Base-by-base conservation (phyloP, 2,329 filamentous ascomycete genomes). In the Fusarium musae region DNA sequence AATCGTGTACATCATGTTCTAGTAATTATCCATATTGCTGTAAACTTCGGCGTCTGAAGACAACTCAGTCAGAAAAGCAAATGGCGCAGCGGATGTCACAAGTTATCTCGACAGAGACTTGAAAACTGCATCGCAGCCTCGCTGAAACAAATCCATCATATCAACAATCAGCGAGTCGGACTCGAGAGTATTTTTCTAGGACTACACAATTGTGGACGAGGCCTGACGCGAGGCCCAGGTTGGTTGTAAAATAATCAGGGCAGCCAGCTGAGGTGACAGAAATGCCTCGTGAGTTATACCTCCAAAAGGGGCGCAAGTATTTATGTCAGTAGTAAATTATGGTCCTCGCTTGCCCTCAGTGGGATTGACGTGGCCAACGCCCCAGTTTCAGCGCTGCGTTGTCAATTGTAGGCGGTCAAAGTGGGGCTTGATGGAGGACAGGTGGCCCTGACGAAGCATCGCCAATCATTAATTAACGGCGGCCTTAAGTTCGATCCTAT, bases 41-140 rank as follows among this genome's bases (percentile, higher is more conserved):
- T 23, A 23, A 23, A 23, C 23, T 3, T 23, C 23, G 23, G 23
- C 23, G 23, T 23, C 23, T 23, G 23, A 5, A 12, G 6, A 32
- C 7, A 12, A 15, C 28, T n/a, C 28, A 12, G 15, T 1, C 4
- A 6, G 6, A 49, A 17, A 3, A 12, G 7, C 7, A 3, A 6
- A 6, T 7, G 10, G 30, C 6, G 12, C 12, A 30, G 12, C 3
- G 4, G 6, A 4, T 5, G 1, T 5, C 26, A 7, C 23, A 46
- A 19, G 23, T 6, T 9, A 19, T 9, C 17, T 0, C 3, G 9
- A 49, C 16, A 4, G 1, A 17, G 0, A 30, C 1, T 17, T 7
- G 1, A 7, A 13, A 23, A 23, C 3, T 9, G 30, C 5, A 23
- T 6, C 2, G 16, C 2, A 23, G 30, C 30, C 47, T 50, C 30